Evolutionary conservation across 1,284 basidiomycete genomes (phyloP), one percentile per base, ranked within the genome.

Genomic region (Fomitiporia mediterranea): DNA sequence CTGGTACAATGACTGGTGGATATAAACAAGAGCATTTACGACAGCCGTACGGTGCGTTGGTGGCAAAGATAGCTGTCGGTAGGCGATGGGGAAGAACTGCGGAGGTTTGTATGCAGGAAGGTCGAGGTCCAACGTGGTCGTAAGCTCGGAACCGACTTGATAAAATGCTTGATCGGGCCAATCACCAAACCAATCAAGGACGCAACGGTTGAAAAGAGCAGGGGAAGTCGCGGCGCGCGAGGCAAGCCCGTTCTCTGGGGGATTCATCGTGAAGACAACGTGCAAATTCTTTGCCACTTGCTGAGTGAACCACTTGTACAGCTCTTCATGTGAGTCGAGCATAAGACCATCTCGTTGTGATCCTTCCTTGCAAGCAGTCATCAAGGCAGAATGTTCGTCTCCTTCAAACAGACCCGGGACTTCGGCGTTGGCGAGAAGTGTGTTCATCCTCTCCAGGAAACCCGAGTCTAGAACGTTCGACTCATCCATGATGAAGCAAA

Each of bases 401-500:
- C 95, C 95, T 71, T 98, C 95, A 66, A 99, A 99, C 11, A 99
- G 79, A 69, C 98, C 97, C 0, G 97, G 97, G 15, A 99, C 96
- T 71, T 99, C 97, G n/a, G 96, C 96, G 66, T 99, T 99, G 38
- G 97, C 98, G 11, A 99, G 82, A 3, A 99, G 82, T 0, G 95
- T 99, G 71, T 99, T 99, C 94, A 99, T 98, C 32, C 97, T 85
- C 69, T 99, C 97, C 60, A 99, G 75, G 79, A 99, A 98, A 55
- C 97, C 97, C 4, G 97, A 94, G 69, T 99, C 96, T 37, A 98
- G 86, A 27, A 99, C 95, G 66, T 99, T 99, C 1, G 94, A 97
- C 70, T 99, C 97, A 70, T 99, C 97, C 95, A 99, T 98, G 72
- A 99, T 98, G 80, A 99, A 99, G 69, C 94, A 98, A 39, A 99